phyloP scores from a whole-genome alignment of 1,284 basidiomycete genomes.

The Marasmius fiardii region DNA sequence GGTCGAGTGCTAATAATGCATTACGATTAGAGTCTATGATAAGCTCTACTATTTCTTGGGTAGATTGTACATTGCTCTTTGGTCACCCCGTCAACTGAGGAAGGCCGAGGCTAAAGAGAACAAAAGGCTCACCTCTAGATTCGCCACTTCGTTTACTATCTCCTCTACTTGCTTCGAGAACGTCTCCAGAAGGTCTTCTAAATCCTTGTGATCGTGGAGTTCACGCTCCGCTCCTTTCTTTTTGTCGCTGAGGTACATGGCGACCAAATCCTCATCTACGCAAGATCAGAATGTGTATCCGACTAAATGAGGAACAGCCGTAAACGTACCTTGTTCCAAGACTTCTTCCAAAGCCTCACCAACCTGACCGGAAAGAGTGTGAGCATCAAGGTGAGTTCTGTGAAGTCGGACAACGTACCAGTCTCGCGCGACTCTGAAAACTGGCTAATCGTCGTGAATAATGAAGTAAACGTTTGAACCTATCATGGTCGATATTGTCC shows the following conservation, averaged over 20 bases:
- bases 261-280: slow-evolving; percentile 87
- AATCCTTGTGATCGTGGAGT: slow-evolving; percentile 84
- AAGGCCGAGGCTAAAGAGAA: neutral
- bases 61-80: slow-evolving; percentile 90
- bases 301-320: neutral
- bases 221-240: slow-evolving; percentile 54
- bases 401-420: slow-evolving; percentile 41
- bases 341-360: slow-evolving; percentile 89
- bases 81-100: slow-evolving; percentile 3
- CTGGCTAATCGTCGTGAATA: slow-evolving; percentile 84
- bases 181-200: slow-evolving; percentile 90
- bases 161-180: slow-evolving; percentile 97
- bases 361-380: slow-evolving; percentile 47
- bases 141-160: slow-evolving; percentile 90
- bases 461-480: slow-evolving; percentile 85
- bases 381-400: slow-evolving; percentile 2
- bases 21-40: slow-evolving; percentile 97
- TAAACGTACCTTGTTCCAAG: slow-evolving; percentile 71
- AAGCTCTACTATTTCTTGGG: slow-evolving; percentile 96
- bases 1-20: slow-evolving; percentile 85
- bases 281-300: slow-evolving; percentile 11
- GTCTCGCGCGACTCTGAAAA: slow-evolving; percentile 85
- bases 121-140: slow-evolving; percentile 62
- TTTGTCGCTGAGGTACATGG: slow-evolving; percentile 90
- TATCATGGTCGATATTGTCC: slow-evolving; percentile 90